These are phyloP conservation scores for Entonaema liquescens DNA, from an alignment of 495 filamentous ascomycete species.

Conservation along the genomic window DNA sequence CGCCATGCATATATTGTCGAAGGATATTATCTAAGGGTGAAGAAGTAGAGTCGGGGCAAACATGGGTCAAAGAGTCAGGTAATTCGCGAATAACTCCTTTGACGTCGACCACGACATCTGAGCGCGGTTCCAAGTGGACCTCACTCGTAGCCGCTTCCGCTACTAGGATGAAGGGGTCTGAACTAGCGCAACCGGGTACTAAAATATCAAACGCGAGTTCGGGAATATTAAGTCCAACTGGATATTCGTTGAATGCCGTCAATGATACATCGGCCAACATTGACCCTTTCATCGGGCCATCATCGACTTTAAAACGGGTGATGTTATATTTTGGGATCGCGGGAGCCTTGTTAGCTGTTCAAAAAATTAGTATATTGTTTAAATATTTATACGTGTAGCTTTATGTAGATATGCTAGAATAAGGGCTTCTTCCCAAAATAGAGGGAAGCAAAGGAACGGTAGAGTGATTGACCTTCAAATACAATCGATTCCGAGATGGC, in stretches of 20 bases:
- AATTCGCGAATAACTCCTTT: constrained; percentile 73
- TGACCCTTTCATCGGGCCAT: constrained; percentile 67
- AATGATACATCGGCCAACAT: constrained; percentile 82
- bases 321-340: constrained; percentile 80
- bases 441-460: constrained; percentile 61
- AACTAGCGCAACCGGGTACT: constrained; percentile 78
- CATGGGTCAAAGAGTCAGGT: constrained; percentile 71
- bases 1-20: constrained; percentile 79
- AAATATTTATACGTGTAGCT: constrained; percentile 12
- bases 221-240: constrained; percentile 76
- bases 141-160: constrained; percentile 75
- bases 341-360: constrained; percentile 72
- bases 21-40: constrained; percentile 90
- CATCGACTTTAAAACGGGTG: constrained; percentile 75
- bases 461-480: constrained; percentile 81
- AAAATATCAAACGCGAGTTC: constrained; percentile 83
- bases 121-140: constrained; percentile 70
- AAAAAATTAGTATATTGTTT: constrained; percentile 41
- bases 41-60: constrained; percentile 75
- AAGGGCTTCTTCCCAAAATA: constrained; percentile 61
- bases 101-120: constrained; percentile 71
- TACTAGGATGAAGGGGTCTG: constrained; percentile 67
- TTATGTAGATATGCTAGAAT: constrained; percentile 37
- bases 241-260: constrained; percentile 73
- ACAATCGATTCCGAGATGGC: constrained; percentile 71